These are phyloP conservation scores for Rickenella mellea DNA, from an alignment of 768 basidiomycete species.

Conservation along the genomic window DNA sequence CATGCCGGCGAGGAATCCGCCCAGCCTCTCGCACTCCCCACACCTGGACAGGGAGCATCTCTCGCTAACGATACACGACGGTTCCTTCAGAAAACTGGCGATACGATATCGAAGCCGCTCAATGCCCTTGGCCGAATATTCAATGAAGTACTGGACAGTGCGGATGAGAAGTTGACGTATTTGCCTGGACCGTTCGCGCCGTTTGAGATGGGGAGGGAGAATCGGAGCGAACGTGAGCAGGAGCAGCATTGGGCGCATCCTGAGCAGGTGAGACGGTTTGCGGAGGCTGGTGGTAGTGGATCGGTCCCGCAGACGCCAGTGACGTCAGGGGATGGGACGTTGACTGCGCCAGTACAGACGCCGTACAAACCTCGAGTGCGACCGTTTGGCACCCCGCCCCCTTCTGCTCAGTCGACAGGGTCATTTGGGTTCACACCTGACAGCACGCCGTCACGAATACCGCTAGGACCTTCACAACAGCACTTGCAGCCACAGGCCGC, in stretches of 20 bases:
- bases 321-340: slow-evolving; percentile 43
- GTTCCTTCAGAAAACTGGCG: slow-evolving; percentile 83
- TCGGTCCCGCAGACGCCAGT: slow-evolving; percentile 73
- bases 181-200: slow-evolving; percentile 65
- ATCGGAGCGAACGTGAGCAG: slow-evolving; percentile 24
- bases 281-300: slow-evolving; percentile 11
- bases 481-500: slow-evolving; percentile 30
- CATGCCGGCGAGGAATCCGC: slow-evolving; percentile 88
- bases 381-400: slow-evolving; percentile 45
- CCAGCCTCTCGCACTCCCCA: slow-evolving; percentile 57
- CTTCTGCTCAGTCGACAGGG: slow-evolving; percentile 14
- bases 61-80: slow-evolving; percentile 65
- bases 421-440: slow-evolving; percentile 29
- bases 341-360: slow-evolving; percentile 22
- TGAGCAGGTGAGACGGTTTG: slow-evolving; percentile 23
- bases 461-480: slow-evolving; percentile 17
- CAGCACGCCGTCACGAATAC: slow-evolving; percentile 44
- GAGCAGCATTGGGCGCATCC: slow-evolving; percentile 30
- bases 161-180: slow-evolving; percentile 54
- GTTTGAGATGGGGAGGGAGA: slow-evolving; percentile 51
- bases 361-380: slow-evolving; percentile 19
- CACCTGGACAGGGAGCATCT: slow-evolving; percentile 37
- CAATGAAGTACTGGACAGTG: slow-evolving; percentile 70
- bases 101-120: slow-evolving; percentile 85
- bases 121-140: slow-evolving; percentile 83